These are phyloP conservation scores for Chaetomiaceae sp. DNA, from an alignment of 2,329 filamentous ascomycete genomes.

Conservation along the genomic window DNA sequence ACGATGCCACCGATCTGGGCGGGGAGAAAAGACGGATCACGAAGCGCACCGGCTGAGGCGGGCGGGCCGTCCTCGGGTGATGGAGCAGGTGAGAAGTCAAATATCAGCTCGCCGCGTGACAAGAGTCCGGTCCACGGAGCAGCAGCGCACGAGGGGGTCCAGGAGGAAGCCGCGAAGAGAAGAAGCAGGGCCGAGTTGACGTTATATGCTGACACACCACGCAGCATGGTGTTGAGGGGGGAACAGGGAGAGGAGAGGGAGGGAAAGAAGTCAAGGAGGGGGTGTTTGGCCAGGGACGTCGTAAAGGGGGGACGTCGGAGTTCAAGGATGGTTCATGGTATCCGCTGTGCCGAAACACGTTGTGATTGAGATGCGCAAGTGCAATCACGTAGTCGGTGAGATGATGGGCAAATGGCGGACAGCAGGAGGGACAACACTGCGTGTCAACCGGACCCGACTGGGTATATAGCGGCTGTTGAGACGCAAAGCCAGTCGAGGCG, in stretches of 20 bases:
- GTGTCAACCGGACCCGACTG: conserved; percentile 23
- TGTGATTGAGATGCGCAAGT: conserved; percentile 38
- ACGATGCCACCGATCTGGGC: conserved; percentile 79
- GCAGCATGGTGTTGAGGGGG: conserved; percentile 39
- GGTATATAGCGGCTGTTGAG: conserved; percentile 57
- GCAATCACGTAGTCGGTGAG: conserved; percentile 40
- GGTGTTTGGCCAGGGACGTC: conserved; percentile 3
- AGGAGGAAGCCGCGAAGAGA: conserved; percentile 28
- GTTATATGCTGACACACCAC: conserved; percentile 28
- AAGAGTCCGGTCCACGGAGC: conserved; percentile 20
- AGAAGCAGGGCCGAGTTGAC: conserved; percentile 28
- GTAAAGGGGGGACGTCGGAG: conserved; percentile 22
- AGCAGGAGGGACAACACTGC: conserved; percentile 20
- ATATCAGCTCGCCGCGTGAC: conserved; percentile 37
- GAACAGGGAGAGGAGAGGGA: conserved; percentile 1
- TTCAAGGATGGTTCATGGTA: conserved; percentile 34
- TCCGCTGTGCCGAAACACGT: conserved; percentile 47
- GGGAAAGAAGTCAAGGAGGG: conserved; percentile 1
- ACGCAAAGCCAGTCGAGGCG: conserved; percentile 25
- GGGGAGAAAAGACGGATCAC: conserved; percentile 63
- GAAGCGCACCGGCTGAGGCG: conserved; percentile 52
- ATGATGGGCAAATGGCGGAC: conserved; percentile 33
- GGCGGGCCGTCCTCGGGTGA: conserved; percentile 56
- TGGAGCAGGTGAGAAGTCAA: conserved; percentile 54
- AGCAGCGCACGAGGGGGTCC: conserved; percentile 30